Percentiles rank a stretch among this genome's conserved stretches.
phyloP scores from a whole-genome alignment of 2,329 filamentous ascomycete species.

The Hymenotorrendiella dingleyae region DNA sequence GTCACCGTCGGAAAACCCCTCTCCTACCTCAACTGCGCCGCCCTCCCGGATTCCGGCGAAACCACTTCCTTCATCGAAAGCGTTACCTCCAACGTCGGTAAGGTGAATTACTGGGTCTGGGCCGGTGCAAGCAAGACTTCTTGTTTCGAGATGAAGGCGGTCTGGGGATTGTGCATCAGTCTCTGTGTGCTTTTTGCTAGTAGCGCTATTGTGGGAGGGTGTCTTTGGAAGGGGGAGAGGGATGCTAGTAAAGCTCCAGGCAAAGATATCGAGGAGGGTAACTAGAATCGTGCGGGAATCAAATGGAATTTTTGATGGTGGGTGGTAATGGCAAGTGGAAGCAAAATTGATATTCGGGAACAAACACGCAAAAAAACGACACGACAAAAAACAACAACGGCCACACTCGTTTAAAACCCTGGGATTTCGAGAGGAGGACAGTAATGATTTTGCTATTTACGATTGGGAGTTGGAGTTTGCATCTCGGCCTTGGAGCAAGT shows the following conservation, averaged over 20 bases:
- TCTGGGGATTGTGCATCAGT: constrained; percentile 81
- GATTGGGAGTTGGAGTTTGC: too few species aligned
- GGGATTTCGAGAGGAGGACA: too few species aligned
- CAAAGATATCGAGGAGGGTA: constrained; percentile 19
- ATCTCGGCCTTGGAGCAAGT: too few species aligned
- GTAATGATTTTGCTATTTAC: too few species aligned
- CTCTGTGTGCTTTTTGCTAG: constrained; percentile 67
- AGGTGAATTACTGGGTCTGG: constrained; percentile 42
- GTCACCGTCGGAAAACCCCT: constrained; percentile 75
- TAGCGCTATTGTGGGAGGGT: constrained; percentile 50
- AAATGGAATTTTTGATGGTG: too few species aligned
- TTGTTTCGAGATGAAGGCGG: constrained; percentile 78
- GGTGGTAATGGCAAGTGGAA: too few species aligned
- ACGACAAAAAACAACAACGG: too few species aligned
- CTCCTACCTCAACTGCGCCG: constrained; percentile 67
- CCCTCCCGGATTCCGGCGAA: constrained; percentile 38
- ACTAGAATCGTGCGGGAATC: neutral
- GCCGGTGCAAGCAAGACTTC: constrained; percentile 51
- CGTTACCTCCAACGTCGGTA: constrained; percentile 38
- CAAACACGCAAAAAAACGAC: too few species aligned
- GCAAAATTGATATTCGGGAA: too few species aligned
- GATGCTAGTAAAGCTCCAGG: neutral
- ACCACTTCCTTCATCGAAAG: constrained; percentile 39
- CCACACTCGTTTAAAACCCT: too few species aligned
- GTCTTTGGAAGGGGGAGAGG: constrained; percentile 45